phyloP scores from a whole-genome alignment of 108 stramenopile species.

The Parietichytrium sp. region DNA sequence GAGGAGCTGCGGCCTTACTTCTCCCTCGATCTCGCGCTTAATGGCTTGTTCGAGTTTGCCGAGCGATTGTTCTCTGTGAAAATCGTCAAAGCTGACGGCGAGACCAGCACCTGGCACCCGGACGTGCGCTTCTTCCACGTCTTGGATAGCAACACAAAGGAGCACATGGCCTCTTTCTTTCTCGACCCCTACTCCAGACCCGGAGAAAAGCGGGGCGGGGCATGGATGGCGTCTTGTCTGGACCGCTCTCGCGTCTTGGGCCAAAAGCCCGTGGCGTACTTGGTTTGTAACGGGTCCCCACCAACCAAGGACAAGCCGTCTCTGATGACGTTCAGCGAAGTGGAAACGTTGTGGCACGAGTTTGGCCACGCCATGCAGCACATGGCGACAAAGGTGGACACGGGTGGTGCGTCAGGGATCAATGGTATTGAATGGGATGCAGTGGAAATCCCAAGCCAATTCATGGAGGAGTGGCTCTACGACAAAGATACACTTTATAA shows the following conservation, averaged over 20 bases:
- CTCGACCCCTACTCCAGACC: slow-evolving; percentile 94
- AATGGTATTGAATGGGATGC: slow-evolving; percentile 97
- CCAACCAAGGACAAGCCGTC: slow-evolving; percentile 88
- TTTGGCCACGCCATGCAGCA: slow-evolving; percentile 91
- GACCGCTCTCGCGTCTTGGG: not conserved
- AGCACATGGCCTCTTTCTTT: slow-evolving; percentile 91
- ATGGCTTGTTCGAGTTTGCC: slow-evolving; percentile 78
- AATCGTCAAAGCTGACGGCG: slow-evolving; percentile 41
- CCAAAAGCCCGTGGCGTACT: slow-evolving; percentile 87
- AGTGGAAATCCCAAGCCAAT: slow-evolving; percentile 93
- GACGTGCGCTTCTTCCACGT: slow-evolving; percentile 93
- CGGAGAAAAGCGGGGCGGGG: slow-evolving; percentile 90
- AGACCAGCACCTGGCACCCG: slow-evolving; percentile 75
- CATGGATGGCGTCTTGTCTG: slow-evolving; percentile 51
- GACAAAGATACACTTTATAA: slow-evolving; percentile 81
- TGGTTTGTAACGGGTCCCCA: slow-evolving; percentile 97
- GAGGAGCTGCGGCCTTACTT: slow-evolving; percentile 96
- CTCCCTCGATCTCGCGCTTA: slow-evolving; percentile 82
- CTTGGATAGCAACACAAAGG: slow-evolving; percentile 72
- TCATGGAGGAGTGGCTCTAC: slow-evolving; percentile 99
- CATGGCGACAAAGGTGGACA: slow-evolving; percentile 86
- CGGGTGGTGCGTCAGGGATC: slow-evolving; percentile 71
- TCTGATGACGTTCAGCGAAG: slow-evolving; percentile 96
- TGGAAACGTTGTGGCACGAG: slow-evolving; percentile 96
- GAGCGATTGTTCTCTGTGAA: slow-evolving; percentile 51